Evolutionary conservation across 2,329 filamentous ascomycete species (phyloP).

Genomic region (Didymella lethalis): DNA sequence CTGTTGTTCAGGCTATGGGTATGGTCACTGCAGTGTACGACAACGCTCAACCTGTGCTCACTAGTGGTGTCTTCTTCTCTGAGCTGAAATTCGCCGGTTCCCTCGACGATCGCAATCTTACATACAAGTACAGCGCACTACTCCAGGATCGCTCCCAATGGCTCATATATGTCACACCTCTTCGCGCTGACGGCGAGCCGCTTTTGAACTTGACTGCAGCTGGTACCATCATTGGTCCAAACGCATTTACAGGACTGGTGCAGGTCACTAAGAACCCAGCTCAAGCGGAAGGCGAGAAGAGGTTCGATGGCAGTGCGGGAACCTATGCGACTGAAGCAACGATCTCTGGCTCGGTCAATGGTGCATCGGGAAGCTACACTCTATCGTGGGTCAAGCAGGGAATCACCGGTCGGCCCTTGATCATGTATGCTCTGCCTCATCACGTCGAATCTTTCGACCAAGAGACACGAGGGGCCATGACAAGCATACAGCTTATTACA

Average conservation of each 20-base stretch:
- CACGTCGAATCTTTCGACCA: constrained; percentile 79
- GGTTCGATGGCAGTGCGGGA: constrained; percentile 80
- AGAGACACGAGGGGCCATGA: constrained; percentile 59
- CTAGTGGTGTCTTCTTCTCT: constrained; percentile 78
- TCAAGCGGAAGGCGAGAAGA: constrained; percentile 63
- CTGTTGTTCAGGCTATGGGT: constrained; percentile 87
- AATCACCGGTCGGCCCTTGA: constrained; percentile 61
- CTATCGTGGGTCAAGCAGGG: constrained; percentile 77
- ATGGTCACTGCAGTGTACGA: constrained; percentile 83
- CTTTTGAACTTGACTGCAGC: constrained; percentile 73
- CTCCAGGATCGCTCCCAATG: constrained; percentile 69
- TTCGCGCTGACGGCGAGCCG: constrained; percentile 64
- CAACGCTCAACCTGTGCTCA: constrained; percentile 73
- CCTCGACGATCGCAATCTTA: constrained; percentile 57
- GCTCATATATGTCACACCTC: constrained; percentile 78
- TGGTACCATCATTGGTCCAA: constrained; percentile 69
- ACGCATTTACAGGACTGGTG: constrained; percentile 76
- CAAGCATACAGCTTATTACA: constrained; percentile 71
- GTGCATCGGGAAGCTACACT: constrained; percentile 70
- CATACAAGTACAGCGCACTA: constrained; percentile 31
- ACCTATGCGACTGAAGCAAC: constrained; percentile 72
- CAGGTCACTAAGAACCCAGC: constrained; percentile 83
- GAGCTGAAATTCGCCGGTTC: constrained; percentile 59
- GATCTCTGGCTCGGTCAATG: constrained; percentile 56
- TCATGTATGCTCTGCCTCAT: constrained; percentile 93